Base-by-base conservation (phyloP, 2,329 filamentous ascomycete species). In the Ceratocystis cubensis region DNA sequence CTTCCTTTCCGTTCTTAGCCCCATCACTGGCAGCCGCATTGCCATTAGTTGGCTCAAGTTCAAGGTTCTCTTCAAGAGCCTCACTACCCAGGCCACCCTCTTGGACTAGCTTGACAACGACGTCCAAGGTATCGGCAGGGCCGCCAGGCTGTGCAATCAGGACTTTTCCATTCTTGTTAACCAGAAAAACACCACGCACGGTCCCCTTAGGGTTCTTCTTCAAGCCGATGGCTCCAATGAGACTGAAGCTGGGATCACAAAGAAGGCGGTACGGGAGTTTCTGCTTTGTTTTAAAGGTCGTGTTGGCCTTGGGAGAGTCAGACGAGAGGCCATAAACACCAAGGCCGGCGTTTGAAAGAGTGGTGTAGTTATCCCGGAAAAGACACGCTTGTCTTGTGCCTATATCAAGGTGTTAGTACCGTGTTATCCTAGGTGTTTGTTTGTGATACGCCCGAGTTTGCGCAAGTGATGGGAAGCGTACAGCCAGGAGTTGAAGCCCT, bases 401-500 rank as follows among this genome's bases (percentile, higher is more conserved):
- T 96, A 69, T 59, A 69, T 37, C 13, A 17, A n/a, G 37, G 30
- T 41, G 46, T 70, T 15, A 70, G 65, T 46, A 61, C 48, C 7
- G 4, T n/a, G 17, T 30, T n/a, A 1, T 61, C 7, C 13, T 30
- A 15, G 25, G 30, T 50, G 15, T 22, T 20, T 8, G 22, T n/a
- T 50, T 22, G 46, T n/a, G 46, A 20, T 22, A 10, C 6, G 46
- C 5, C 46, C 46, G 22, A 5, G 48, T 53, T 13, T 53, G 48
- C 20, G 48, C 48, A 25, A 15, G 25, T 20, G 37, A 50, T 44
- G 66, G 25, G 28, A 44, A 41, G 75, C 90, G 84, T 85, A 96
- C 93, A 97, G 69, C 93, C 93, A 46, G 91, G 90, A 25, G 94
- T 99, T 33, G 88, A 94, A 13, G 94, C 94, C 78, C 89, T 95